Conservation (phyloP, 768 basidiomycete genomes). For the Phanerochaete carnosa region DNA sequence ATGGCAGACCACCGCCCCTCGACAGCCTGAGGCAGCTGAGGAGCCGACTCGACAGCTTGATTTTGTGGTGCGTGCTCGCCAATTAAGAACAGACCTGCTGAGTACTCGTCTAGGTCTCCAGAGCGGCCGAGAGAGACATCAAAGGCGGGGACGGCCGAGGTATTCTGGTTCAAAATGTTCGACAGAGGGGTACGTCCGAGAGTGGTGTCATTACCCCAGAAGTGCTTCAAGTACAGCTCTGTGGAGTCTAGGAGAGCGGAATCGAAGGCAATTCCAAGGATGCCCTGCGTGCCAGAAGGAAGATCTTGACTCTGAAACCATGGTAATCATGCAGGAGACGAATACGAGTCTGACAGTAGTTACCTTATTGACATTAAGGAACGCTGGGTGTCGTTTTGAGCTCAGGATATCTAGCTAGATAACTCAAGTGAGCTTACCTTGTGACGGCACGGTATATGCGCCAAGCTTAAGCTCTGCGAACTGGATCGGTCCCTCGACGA, state of each 20-base stretch:
- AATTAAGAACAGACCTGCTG: conserved; percentile 21
- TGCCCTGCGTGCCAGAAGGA: conserved; percentile 33
- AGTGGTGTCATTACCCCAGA: conserved; percentile 11
- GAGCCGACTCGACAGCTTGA: conserved; percentile 11
- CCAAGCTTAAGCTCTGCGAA: conserved; percentile 35
- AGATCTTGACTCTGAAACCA: neutral
- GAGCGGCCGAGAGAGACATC: conserved; percentile 21
- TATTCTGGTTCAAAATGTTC: conserved; percentile 20
- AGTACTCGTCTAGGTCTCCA: conserved; percentile 13
- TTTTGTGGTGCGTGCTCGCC: conserved; percentile 17
- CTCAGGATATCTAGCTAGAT: neutral
- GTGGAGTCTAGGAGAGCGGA: neutral
- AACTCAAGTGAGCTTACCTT: conserved; percentile 42
- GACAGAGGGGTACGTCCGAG: conserved; percentile 17
- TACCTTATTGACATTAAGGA: conserved; percentile 3
- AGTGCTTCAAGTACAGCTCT: neutral
- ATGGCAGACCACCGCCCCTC: conserved; percentile 44
- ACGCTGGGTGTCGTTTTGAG: neutral
- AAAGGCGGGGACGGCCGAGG: conserved; percentile 16
- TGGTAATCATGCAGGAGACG: neutral
- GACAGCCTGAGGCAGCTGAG: conserved; percentile 37
- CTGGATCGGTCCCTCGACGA: conserved; percentile 31
- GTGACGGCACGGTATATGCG: conserved; percentile 45
- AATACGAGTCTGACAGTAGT: neutral
- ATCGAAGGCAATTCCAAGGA: conserved; percentile 29